These are phyloP conservation scores for Tetragonia tetragonoides DNA, from an alignment of 148 eudicot species.

Conservation along the genomic window DNA sequence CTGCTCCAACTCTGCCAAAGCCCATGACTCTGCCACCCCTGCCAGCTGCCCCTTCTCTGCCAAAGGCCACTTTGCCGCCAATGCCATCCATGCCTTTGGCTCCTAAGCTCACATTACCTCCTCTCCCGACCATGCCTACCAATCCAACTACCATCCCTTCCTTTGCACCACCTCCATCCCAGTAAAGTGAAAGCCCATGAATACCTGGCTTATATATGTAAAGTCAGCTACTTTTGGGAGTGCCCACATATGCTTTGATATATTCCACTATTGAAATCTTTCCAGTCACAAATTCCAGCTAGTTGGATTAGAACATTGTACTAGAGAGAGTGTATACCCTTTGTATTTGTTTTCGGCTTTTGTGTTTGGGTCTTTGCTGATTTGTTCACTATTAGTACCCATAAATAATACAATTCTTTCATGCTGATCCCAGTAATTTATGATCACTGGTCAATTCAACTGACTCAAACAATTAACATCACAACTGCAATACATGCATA, in stretches of 20 bases:
- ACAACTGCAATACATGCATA: background rate
- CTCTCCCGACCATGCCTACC: conserved; percentile 25
- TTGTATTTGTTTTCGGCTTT: background rate
- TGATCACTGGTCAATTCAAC: background rate
- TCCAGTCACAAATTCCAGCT: background rate
- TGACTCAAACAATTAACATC: background rate
- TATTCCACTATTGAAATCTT: background rate
- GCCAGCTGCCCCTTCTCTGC: conserved; percentile 21
- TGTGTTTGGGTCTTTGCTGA: background rate
- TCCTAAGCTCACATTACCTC: conserved; percentile 22
- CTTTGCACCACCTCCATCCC: conserved; percentile 31
- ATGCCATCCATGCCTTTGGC: conserved; percentile 13
- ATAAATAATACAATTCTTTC: background rate
- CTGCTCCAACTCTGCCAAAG: conserved; percentile 11
- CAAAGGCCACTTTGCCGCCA: conserved; percentile 26
- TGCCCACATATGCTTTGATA: background rate
- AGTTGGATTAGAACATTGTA: background rate
- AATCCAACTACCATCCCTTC: conserved; percentile 15
- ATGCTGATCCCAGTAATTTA: background rate
- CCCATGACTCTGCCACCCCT: conserved; percentile 18
- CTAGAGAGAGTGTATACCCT: background rate
- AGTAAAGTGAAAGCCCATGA: conserved; percentile 6
- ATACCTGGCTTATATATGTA: background rate
- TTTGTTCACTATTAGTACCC: background rate
- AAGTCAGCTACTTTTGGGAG: background rate